A percentile compares a stretch with the other conserved stretches of the same genome.
Conservation (phyloP, 139 green algal species). For the Micractinium sp. region DNA sequence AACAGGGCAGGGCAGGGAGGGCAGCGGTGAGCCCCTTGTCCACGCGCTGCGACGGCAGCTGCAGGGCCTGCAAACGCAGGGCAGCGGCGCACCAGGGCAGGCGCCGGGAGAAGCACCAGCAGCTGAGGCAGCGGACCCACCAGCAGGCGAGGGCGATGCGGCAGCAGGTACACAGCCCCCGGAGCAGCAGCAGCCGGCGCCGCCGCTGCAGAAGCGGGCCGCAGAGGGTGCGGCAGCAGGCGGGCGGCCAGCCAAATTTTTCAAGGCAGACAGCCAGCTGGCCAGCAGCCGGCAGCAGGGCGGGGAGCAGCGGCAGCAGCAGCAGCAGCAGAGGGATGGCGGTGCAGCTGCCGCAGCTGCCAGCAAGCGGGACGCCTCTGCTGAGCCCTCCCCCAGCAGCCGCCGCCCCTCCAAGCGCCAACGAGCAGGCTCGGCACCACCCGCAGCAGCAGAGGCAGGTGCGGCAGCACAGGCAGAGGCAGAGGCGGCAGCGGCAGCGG, state of each 20-base stretch:
- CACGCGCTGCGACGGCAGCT: constrained; percentile 26
- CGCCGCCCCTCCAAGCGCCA: constrained; percentile 20
- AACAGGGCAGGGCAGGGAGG: not conserved
- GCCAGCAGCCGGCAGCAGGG: constrained; percentile 5
- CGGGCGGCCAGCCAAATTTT: constrained; percentile 8
- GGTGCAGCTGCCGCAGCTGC: not conserved
- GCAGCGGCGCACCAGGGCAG: not conserved
- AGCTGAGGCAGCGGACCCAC: not conserved
- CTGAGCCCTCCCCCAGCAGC: constrained; percentile 1
- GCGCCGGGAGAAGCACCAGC: not conserved
- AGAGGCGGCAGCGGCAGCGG: not conserved
- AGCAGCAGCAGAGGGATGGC: not conserved
- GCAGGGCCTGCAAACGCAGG: not conserved
- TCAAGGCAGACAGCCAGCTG: constrained; percentile 20
- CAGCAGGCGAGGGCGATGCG: not conserved
- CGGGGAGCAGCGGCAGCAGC: not conserved
- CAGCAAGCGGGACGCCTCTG: constrained; percentile 5
- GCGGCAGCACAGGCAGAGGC: not conserved
- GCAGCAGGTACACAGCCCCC: not conserved
- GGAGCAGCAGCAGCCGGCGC: not conserved
- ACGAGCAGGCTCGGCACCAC: not conserved
- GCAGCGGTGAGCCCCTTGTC: constrained; percentile 16
- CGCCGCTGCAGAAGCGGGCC: constrained; percentile 6
- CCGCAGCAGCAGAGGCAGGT: not conserved
- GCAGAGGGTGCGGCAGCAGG: not conserved